Evolutionary conservation across 192 early-diverging fungal genomes (phyloP), one percentile per base, ranked within the genome.

Genomic region (Martensiomyces pterosporus): DNA sequence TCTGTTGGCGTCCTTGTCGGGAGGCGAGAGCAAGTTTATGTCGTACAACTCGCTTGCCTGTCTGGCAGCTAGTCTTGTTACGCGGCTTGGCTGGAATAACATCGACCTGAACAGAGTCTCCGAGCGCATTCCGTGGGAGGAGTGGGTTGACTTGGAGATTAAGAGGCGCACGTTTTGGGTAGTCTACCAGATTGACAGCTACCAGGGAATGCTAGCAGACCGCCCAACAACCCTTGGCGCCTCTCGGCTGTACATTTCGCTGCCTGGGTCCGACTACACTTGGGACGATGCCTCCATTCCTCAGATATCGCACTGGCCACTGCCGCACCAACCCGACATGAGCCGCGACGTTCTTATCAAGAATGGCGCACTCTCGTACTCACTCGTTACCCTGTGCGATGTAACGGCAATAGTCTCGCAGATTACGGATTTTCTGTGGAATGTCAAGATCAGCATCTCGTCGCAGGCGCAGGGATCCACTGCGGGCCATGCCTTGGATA

Each of bases 131-230:
- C 9, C 57, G 43, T 72, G 68, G 68, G 53, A 49, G 1, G 34
- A 52, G 53, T 72, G 68, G 68, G 57, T 64, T 9, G 39, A 37
- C 15, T 49, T 55, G 36, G 68, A 72, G 43, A 47, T 53, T 29
- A 56, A 64, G 47, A 52, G 68, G 12, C 68, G 68, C 38, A 72
- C 68, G n/a, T 72, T 64, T 46, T 72, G 68, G 68, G 61, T 55
- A 2, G 61, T 60, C 29, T 72, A 72, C 57, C 68, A 72, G 61
- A 36, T 60, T 13, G 68, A 72, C 49, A 57, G 68, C 61, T 65
- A 72, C 57, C 62, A 72, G 52, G 47, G 61, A 26, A 41, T 64
- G 24, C 38, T 72, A 44, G 57, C 68, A 25, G 68, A 72, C 42
- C 68, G 68, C 5, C 68, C 60, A 2, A 54, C 60, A 49, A 72